A percentile compares a stretch with the other conserved stretches of the same genome.
These are phyloP conservation scores for Glebionis coronaria DNA, from an alignment of 129 eudicot genomes.

Conservation along the genomic window DNA sequence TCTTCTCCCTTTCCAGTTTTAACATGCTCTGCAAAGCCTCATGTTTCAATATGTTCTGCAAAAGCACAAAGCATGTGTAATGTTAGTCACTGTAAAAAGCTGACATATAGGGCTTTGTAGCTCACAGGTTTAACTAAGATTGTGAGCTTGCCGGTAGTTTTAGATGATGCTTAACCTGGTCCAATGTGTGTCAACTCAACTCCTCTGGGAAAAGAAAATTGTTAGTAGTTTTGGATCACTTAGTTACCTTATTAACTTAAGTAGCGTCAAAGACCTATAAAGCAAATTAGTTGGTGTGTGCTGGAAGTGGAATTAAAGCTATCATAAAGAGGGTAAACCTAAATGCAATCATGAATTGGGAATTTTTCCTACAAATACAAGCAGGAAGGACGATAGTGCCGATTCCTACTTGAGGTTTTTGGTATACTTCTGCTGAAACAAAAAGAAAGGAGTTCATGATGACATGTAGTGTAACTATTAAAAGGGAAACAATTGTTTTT, in stretches of 20 bases:
- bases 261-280: not conserved
- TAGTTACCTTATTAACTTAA: not conserved
- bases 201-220: constrained; percentile 1
- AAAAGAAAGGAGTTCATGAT: not conserved
- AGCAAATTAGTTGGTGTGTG: not conserved
- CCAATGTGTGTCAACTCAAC: not conserved
- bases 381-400: too few relatives aligned
- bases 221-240: constrained; percentile 3
- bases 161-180: constrained; percentile 1
- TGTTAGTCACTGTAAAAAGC: not conserved
- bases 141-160: constrained; percentile 2
- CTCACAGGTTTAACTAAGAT: constrained; percentile 1
- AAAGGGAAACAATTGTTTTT: not conserved
- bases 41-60: constrained; percentile 2
- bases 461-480: not conserved
- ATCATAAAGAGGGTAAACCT: not conserved
- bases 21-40: constrained; percentile 13
- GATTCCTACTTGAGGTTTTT: not conserved
- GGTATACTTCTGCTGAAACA: not conserved
- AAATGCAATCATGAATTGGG: not conserved
- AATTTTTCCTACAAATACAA: not conserved
- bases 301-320: not conserved
- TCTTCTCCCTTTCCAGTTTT: not conserved
- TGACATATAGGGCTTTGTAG: constrained; percentile 2
- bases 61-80: constrained; percentile 2